Evolutionary conservation across 345 rosid species (phyloP).

Genomic region (Eucalyptus camaldulensis): DNA sequence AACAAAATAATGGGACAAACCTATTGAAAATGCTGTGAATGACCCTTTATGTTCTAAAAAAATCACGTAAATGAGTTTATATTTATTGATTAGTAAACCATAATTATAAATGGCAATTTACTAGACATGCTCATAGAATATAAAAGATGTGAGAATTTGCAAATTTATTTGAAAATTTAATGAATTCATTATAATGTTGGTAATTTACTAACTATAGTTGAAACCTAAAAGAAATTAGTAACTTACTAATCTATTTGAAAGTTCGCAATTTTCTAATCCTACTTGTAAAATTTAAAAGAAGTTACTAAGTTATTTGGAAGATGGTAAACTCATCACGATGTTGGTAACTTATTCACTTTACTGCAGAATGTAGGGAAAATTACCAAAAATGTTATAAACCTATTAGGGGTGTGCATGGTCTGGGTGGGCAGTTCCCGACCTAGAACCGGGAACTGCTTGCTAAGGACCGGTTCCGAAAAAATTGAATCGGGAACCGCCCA

Average conservation of each 20-base stretch:
- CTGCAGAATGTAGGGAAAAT: accelerated
- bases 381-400: accelerated
- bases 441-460: no score
- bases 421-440: no score
- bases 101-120: background rate
- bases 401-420: no score
- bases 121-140: background rate
- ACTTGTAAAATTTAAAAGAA: background rate
- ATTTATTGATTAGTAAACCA: background rate
- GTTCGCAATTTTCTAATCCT: background rate
- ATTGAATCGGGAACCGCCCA: no score
- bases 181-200: background rate
- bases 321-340: background rate
- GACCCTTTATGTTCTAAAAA: background rate
- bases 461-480: no score
- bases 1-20: background rate
- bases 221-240: background rate
- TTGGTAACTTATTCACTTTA: background rate
- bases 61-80: background rate
- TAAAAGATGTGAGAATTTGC: background rate
- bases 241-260: background rate
- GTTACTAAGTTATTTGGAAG: background rate
- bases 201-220: background rate
- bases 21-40: background rate
- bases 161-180: background rate